A percentile compares a stretch with the other conserved stretches of the same genome.
These are phyloP conservation scores for Marsdenia floribunda DNA, from an alignment of 257 asterid species.

Conservation along the genomic window DNA sequence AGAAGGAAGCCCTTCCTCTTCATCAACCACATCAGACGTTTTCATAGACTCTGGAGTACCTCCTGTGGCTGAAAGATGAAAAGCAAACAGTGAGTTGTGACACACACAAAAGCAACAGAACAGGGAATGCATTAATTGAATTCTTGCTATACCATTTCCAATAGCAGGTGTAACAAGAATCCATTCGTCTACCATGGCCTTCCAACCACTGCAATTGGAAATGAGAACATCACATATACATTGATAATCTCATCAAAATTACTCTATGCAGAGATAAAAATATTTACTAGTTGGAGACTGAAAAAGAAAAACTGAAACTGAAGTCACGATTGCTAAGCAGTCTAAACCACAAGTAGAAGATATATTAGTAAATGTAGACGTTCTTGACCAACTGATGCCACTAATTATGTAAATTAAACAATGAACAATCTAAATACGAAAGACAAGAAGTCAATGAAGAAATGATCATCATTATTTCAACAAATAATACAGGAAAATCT, in stretches of 20 bases:
- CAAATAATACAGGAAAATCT: neutral
- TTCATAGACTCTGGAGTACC: constrained; percentile 63
- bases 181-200: constrained; percentile 71
- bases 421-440: neutral
- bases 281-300: neutral
- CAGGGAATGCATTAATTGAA: constrained; percentile 6
- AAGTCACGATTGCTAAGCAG: neutral
- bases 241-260: neutral
- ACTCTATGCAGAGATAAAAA: neutral
- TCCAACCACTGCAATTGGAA: constrained; percentile 68
- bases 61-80: constrained; percentile 31
- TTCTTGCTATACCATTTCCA: constrained; percentile 34
- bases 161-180: constrained; percentile 46
- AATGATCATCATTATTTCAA: neutral
- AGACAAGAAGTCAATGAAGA: neutral
- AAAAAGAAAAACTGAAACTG: neutral
- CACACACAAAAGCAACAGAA: neutral
- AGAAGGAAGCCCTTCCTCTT: constrained; percentile 93
- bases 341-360: neutral
- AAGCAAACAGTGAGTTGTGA: neutral
- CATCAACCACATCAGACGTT: constrained; percentile 45
- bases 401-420: neutral
- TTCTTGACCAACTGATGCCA: neutral
- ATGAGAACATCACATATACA: neutral
- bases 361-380: neutral